Percentiles rank a stretch among this genome's conserved stretches.
These are phyloP conservation scores for Aspergillus coremiiformis DNA, from an alignment of 495 filamentous ascomycete species.

Conservation along the genomic window DNA sequence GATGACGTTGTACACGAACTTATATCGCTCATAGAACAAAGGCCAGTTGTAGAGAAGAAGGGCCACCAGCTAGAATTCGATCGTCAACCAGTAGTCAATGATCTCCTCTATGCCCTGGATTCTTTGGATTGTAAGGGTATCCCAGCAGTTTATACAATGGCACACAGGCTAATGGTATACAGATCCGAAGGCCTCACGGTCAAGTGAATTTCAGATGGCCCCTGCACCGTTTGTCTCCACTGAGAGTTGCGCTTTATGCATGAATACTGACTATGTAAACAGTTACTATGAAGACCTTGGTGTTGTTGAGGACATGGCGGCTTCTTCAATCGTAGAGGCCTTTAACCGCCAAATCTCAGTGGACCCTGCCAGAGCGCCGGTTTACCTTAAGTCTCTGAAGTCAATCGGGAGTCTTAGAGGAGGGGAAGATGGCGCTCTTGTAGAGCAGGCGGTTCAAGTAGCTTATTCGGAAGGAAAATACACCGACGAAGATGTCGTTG, in stretches of 20 bases:
- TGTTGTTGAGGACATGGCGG: conserved; percentile 37
- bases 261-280: conserved; percentile 9
- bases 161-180: conserved; percentile 8
- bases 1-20: conserved; percentile 52
- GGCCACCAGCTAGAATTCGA: conserved; percentile 25
- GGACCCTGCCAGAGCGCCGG: conserved; percentile 23
- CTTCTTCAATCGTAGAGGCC: conserved; percentile 29
- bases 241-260: background rate
- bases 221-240: conserved; percentile 27
- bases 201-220: conserved; percentile 31
- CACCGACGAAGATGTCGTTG: conserved; percentile 44
- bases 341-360: conserved; percentile 33
- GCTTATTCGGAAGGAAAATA: conserved; percentile 39
- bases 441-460: conserved; percentile 30
- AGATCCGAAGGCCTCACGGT: conserved; percentile 27
- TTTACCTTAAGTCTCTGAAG: conserved; percentile 34
- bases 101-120: conserved; percentile 41
- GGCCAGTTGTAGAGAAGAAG: conserved; percentile 39
- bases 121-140: conserved; percentile 41
- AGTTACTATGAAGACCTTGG: conserved; percentile 42
- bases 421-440: conserved; percentile 27
- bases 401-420: conserved; percentile 27
- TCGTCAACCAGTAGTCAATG: conserved; percentile 25
- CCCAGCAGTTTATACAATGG: background rate
- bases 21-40: conserved; percentile 35